Base-by-base conservation (phyloP, 768 basidiomycete genomes). In the Podaxis sp. region DNA sequence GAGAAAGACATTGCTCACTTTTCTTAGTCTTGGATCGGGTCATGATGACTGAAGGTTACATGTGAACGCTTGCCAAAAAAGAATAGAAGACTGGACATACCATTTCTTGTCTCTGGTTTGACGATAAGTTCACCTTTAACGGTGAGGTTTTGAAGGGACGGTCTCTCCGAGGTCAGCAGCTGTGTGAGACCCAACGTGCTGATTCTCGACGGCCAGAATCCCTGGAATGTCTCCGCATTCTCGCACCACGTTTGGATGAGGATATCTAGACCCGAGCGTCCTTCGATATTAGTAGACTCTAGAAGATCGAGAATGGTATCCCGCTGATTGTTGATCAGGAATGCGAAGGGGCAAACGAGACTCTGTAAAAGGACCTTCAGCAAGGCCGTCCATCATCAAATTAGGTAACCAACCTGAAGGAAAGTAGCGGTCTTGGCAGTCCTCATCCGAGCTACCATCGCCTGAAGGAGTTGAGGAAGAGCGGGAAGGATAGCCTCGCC, bases 111-210 rank as follows among this genome's bases (percentile, higher is more conserved):
- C 67, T 88, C 87, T 2, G 87, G 85, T 61, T 85, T 89, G 59
- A 98, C 82, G 51, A 98, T 88, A 62, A 97, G 84, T 71, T 98
- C 95, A 7, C 96, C 96, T 73, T 95, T 96, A 50, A 98, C 96
- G 27, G 79, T 72, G 12, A 97, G 75, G 38, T 76, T 80, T 65
- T 85, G 84, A 66, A 98, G 67, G 63, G 83, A 85, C 11, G 86
- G 80, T n/a, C 89, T 81, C 58, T 85, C 81, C 4, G 86, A 84
- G 0, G 76, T 75, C 69, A 90, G 90, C 24, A 98, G 80, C 64
- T 90, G 85, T 29, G 84, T 84, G 55, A 99, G 76, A 1, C 90
- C 96, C 59, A 98, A 76, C 41, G 85, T 89, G 73, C 93, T 95
- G 68, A 96, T 83, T 36, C 93, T 86, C 3, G 87, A 85, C 9